Evolutionary conservation across 2,329 filamentous ascomycete species (phyloP), one percentile per base, ranked within the genome.

Genomic region (Bipolaris sorokiniana): DNA sequence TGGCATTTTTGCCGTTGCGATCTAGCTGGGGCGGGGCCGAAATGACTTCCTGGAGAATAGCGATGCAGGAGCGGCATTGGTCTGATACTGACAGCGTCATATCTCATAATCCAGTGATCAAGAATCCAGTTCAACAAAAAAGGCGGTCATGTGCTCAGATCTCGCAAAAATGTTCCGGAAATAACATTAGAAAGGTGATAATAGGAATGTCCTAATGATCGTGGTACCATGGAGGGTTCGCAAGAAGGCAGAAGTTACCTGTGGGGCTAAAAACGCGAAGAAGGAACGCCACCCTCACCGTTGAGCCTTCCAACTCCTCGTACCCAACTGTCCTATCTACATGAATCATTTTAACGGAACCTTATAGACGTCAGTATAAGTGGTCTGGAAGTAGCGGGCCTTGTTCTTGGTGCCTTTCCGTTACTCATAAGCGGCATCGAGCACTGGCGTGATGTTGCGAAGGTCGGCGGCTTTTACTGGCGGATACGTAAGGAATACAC

Each of bases 381-480:
- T 5, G 41, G 41, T 11, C 3, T 44, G 16, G 41, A 44, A 18
- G 41, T 44, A 44, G 41, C 41, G 11, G 41, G 41, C 3, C 11
- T 31, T 7, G 23, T 44, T 7, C 41, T 44, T 44, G 41, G 23
- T 31, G 41, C 41, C 41, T 31, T 44, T 31, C 41, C 41, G 23
- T n/a, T 44, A n/a, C 41, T 44, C 10, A 28, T 44, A 5, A 44
- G 41, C 23, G 41, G 41, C 15, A 44, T 44, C 41, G 41, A 44
- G 23, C 41, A 44, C 3, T 44, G 41, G 41, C 41, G 23, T 28
- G 23, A 44, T 44, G 41, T 44, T 22, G 41, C 41, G 13, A 44
- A 44, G 41, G 41, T 44, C n/a, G 41, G 41, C 41, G 41, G 41
- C 41, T 44, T 44, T 9, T 44, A 28, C 16, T 44, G 41, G 41